Evolutionary conservation across 495 filamentous ascomycete genomes (phyloP), one percentile per base, ranked within the genome.

Genomic region (Immersiella caudata): DNA sequence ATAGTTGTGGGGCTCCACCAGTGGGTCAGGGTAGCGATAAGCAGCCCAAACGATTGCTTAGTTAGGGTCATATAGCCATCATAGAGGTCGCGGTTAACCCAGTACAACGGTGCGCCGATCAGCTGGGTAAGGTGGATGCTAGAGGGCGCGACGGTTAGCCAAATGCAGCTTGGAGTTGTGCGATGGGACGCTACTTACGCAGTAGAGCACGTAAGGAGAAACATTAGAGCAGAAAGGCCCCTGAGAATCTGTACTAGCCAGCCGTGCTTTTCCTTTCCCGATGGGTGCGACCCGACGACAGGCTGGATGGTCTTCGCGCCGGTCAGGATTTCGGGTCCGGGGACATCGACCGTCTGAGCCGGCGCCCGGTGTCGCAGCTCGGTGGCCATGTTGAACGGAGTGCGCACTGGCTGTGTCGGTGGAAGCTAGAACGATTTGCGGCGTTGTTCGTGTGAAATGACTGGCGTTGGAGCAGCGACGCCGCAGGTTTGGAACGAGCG

Each of bases 1-100:
- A 95, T 86, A 12, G 85, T 78, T 1, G 90, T 93, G 8, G 92
- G 92, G 57, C 85, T 86, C 90, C 90, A 95, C 88, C 90, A 92
- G 68, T 93, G 84, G 21, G 91, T 93, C 81, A 93, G 87, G 22
- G 88, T 90, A 14, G 87, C 91, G 63, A 89, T 86, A 25, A 91
- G 70, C 6, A 94, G 76, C 26, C 90, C 91, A 74, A 93, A 94
- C 35, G 82, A 86, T 65, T 89, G 85, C 74, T 95, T 94, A 0
- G 89, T 91, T 68, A 91, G 72, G 33, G 91, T 85, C 86, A 94
- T 93, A 76, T 88, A 93, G 54, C 88, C 83, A 74, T 93, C 89
- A 81, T 90, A 94, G 49, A 86, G 79, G 40, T 91, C 86, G 70
- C 85, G 86, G 73, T 85, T 87, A 67, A 91, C 75, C 70, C 86